Evolutionary conservation across 352 stramenopile genomes (phyloP).

Genomic region (Paralagenidium karlingii): DNA sequence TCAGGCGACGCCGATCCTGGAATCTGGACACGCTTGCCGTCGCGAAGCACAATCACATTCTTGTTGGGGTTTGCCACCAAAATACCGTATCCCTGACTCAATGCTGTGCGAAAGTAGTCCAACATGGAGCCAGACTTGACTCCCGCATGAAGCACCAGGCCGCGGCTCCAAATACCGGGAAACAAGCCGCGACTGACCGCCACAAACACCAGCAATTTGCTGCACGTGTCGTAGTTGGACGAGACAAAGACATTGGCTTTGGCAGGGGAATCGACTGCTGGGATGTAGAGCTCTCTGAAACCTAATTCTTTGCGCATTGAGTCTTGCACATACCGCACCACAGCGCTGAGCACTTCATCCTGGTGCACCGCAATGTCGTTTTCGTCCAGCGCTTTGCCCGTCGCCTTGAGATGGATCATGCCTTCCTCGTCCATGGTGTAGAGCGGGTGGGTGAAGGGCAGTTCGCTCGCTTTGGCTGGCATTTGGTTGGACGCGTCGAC

Average conservation of each 20-base stretch:
- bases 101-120: constrained; percentile 79
- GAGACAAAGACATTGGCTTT: constrained; percentile 82
- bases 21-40: constrained; percentile 74
- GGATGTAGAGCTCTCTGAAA: constrained; percentile 67
- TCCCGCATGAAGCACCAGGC: constrained; percentile 72
- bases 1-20: constrained; percentile 71
- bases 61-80: constrained; percentile 85
- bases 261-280: constrained; percentile 43
- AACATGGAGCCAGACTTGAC: constrained; percentile 82
- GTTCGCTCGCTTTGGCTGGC: constrained; percentile 1
- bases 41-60: constrained; percentile 73
- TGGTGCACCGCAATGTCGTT: constrained; percentile 79
- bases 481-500: constrained; percentile 1
- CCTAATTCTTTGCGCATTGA: constrained; percentile 70
- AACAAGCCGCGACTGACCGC: constrained; percentile 69
- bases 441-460: constrained; percentile 50
- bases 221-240: constrained; percentile 62
- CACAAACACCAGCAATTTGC: constrained; percentile 79
- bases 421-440: constrained; percentile 77
- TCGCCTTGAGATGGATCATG: constrained; percentile 79
- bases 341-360: constrained; percentile 79
- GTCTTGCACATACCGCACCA: constrained; percentile 79
- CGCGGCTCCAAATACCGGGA: constrained; percentile 76
- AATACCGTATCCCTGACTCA: constrained; percentile 76
- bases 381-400: constrained; percentile 67